phyloP scores from a whole-genome alignment of 805 yeast species.

The Clavispora phyllophila region DNA sequence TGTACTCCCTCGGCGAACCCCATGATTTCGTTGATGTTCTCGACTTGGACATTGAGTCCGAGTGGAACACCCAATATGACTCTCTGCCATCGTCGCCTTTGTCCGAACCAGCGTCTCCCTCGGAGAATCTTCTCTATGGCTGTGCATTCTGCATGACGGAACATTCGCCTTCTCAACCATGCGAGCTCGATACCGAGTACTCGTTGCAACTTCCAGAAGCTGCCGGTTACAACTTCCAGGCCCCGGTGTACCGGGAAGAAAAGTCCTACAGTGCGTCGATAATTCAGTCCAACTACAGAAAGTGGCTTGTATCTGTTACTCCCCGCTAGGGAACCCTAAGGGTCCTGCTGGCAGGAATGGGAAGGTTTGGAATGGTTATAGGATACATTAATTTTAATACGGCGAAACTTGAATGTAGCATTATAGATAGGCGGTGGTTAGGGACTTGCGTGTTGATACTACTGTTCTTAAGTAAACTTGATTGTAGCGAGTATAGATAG shows the following conservation, averaged over 20 bases:
- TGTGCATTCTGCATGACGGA: slow-evolving; percentile 14
- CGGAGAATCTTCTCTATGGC: slow-evolving; percentile 13
- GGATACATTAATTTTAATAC: background rate
- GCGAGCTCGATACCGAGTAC: slow-evolving; percentile 10
- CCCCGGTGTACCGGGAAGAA: slow-evolving; percentile 11
- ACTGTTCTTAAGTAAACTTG: no score
- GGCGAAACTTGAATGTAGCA: background rate
- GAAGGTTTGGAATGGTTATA: slow-evolving; percentile 1
- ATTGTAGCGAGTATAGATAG: no score
- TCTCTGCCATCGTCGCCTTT: slow-evolving; percentile 4
- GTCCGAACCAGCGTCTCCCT: slow-evolving; percentile 8
- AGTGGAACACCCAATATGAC: slow-evolving; percentile 18
- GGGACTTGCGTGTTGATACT: no score
- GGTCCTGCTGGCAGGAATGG: slow-evolving; percentile 1
- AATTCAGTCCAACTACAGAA: slow-evolving; percentile 17
- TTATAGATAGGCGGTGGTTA: no score
- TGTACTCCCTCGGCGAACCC: slow-evolving; percentile 13
- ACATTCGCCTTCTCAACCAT: slow-evolving; percentile 13
- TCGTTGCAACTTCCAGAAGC: slow-evolving; percentile 10
- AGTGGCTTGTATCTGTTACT: slow-evolving; percentile 19
- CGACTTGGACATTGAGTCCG: slow-evolving; percentile 16
- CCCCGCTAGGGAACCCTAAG: slow-evolving; percentile 5
- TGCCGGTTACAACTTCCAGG: slow-evolving; percentile 7
- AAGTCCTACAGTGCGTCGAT: slow-evolving; percentile 3
- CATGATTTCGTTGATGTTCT: slow-evolving; percentile 13